These are phyloP conservation scores for Cladosporium cucumerinum DNA, from an alignment of 2,329 filamentous ascomycete species.

Conservation along the genomic window DNA sequence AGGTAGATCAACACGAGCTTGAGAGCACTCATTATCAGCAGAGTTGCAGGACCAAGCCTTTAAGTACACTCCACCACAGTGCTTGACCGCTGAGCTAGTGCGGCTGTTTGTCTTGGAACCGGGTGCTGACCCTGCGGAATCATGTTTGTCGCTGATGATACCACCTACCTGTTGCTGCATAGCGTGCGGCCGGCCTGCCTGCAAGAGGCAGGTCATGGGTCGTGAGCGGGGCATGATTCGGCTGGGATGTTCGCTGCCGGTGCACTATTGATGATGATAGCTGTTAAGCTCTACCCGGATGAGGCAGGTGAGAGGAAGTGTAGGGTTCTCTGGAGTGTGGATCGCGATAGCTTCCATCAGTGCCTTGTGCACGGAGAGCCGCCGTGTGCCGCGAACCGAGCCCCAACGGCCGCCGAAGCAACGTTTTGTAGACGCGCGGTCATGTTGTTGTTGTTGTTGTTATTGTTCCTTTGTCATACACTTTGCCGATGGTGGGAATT, in stretches of 20 bases:
- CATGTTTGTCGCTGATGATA: constrained; percentile 1
- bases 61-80: not conserved
- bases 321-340: not conserved
- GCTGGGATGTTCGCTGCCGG: not conserved
- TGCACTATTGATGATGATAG: not conserved
- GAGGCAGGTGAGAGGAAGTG: constrained; percentile 11
- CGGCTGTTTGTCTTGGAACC: constrained; percentile 2
- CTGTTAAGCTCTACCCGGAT: not conserved
- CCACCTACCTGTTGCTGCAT: constrained; percentile 14
- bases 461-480: not conserved
- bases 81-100: constrained; percentile 5
- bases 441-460: not conserved
- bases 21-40: not conserved
- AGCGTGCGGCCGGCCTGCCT: not conserved
- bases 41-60: constrained; percentile 14
- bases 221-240: not conserved
- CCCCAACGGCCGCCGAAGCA: not conserved
- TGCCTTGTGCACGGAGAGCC: not conserved
- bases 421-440: not conserved
- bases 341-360: not conserved
- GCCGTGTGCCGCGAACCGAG: not conserved
- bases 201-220: constrained; percentile 8
- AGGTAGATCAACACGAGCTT: not conserved
- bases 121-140: not conserved
- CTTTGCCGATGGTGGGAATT: not conserved